These are phyloP conservation scores for Pisolithus albus DNA, from an alignment of 768 basidiomycete species.

Conservation along the genomic window DNA sequence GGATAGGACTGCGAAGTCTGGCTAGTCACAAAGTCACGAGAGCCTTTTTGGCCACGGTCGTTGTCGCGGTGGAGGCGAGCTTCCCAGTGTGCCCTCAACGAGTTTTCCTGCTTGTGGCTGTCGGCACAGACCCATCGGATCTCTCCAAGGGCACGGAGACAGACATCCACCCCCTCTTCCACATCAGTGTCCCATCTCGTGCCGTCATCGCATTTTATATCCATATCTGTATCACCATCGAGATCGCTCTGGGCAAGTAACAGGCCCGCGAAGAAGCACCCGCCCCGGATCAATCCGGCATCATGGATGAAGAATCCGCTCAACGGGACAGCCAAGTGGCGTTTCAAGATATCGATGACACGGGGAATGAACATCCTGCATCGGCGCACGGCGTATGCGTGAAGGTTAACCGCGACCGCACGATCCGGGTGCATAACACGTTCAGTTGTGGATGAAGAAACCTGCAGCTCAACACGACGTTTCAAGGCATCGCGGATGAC, in stretches of 20 bases:
- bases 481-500: conserved; percentile 80
- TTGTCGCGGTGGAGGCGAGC: conserved; percentile 27
- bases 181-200: conserved; percentile 23
- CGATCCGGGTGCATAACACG: conserved; percentile 41
- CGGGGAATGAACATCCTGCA: conserved; percentile 46
- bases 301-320: conserved; percentile 76
- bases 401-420: conserved; percentile 41
- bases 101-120: conserved; percentile 64
- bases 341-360: conserved; percentile 46
- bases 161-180: conserved; percentile 37
- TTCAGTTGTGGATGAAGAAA: conserved; percentile 36
- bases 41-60: conserved; percentile 23
- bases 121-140: conserved; percentile 80
- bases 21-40: conserved; percentile 5
- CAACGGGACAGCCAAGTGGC: conserved; percentile 36
- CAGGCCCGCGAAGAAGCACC: conserved; percentile 82
- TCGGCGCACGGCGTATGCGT: conserved; percentile 38
- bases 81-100: conserved; percentile 45
- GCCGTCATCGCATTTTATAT: conserved; percentile 10
- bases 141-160: conserved; percentile 68
- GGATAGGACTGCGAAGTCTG: conserved; percentile 17
- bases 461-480: conserved; percentile 38
- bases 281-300: conserved; percentile 79
- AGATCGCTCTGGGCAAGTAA: conserved; percentile 56
- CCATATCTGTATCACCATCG: conserved; percentile 42